Base-by-base conservation (phyloP, 2,329 filamentous ascomycete genomes). In the Didymella arachidicola region DNA sequence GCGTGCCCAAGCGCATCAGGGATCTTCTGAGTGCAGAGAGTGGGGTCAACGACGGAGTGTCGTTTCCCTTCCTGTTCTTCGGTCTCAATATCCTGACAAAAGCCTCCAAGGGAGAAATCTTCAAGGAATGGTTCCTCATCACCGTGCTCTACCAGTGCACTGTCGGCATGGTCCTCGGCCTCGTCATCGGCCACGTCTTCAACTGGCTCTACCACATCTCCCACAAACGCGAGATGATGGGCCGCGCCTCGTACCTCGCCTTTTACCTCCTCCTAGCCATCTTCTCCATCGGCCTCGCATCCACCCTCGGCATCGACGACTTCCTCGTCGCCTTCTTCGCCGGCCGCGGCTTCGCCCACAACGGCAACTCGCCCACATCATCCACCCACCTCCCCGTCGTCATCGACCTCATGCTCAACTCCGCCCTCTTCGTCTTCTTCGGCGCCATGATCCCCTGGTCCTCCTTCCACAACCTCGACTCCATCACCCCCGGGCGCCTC, bases 271-370 rank as follows among this genome's bases (percentile, higher is more conserved):
- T 86, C 0, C 76, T 84, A 0, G 83, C 84, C 10, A 67, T 85
- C 18, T 80, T 86, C 62, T 79, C 77, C 19, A 74, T 85, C 18
- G 83, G 83, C 2, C 69, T 84, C 0, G 84, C 81, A 27, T 81
- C 79, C 3, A 82, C 79, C 0, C 76, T 86, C 0, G 83, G 83
- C 7, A 75, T 79, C 1, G 84, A 86, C 62, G 84, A 86, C 68
- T 86, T 86, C 69, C 78, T 86, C 0, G 81, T 85, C 3, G 80
- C 83, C 0, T 86, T 86, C 59, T 80, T 79, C n/a, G 83, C 83
- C 0, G 84, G 84, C 6, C 79, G 83, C 25, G 82, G 82, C 3
- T 86, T 86, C 65, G 80, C 81, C 1, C 80, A 82, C 53, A 81
- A 83, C 58, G 83, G 83, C 34, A 85, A 82, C 78, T 84, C 83